Base-by-base conservation (phyloP, 495 filamentous ascomycete species). In the Daldinia loculata region DNA sequence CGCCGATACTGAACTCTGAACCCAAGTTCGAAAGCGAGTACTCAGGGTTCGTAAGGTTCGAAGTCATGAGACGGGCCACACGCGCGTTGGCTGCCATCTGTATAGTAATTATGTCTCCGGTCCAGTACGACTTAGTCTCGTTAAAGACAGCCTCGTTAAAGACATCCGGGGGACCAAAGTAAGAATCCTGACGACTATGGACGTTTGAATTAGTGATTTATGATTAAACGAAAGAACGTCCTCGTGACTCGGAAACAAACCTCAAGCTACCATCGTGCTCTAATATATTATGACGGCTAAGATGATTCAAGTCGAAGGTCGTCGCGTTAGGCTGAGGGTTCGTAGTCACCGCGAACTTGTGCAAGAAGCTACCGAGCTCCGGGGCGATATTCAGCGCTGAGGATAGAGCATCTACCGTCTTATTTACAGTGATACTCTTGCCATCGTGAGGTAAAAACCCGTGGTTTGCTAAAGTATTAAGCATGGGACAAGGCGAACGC, bases 181-280 rank as follows among this genome's bases (percentile, higher is more conserved):
- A 80, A 29, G 76, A 68, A 64, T 87, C 84, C 43, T 74, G 50
- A 6, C 84, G 83, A 64, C 82, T 84, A 59, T 22, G 57, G 29
- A 22, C 1, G n/a, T 52, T 5, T 24, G 53, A 2, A 30, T 67
- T 58, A 67, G 69, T 51, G 14, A 27, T 41, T 29, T 26, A 14
- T 12, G 7, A 17, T 36, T 36, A 14, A 36, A n/a, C 11, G 11
- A 9, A 0, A 51, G 15, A 1, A 22, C 34, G 1, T 45, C 19
- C 2, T 53, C 12, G 3, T 30, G 24, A 26, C 24, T 52, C 41
- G 27, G 14, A 38, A 34, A 76, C 73, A 34, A 56, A 85, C 84
- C 83, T 85, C 32, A 87, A 64, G 61, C 83, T 85, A 6, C 75
- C 84, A 70, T 87, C 85, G 53, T 86, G 84, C 60, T 87, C 85